A percentile compares a stretch with the other conserved stretches of the same genome.
These are phyloP conservation scores for Phragmites australis DNA, from an alignment of 176 grass and related monocot genomes.

Conservation along the genomic window DNA sequence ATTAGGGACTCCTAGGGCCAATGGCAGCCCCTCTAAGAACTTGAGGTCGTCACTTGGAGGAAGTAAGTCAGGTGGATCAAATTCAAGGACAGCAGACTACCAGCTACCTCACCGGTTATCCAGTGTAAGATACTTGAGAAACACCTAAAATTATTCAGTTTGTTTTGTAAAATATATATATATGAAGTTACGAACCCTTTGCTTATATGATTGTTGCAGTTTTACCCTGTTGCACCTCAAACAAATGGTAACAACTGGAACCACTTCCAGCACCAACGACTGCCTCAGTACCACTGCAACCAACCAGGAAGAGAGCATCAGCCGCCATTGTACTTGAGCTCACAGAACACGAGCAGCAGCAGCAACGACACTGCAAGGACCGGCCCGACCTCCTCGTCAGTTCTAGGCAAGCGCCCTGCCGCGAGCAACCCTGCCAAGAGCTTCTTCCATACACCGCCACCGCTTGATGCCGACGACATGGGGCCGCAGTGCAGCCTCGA, in stretches of 20 bases:
- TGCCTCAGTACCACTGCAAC: not conserved
- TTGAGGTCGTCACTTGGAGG: not conserved
- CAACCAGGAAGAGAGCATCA: not conserved
- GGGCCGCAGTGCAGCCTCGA: not conserved
- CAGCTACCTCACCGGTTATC: not conserved
- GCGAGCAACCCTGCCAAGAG: not conserved
- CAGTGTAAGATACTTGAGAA: slow-evolving; percentile 13
- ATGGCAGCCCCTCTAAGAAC: not conserved
- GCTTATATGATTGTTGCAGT: not conserved
- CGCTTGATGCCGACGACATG: not conserved
- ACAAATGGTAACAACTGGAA: not conserved
- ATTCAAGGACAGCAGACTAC: not conserved
- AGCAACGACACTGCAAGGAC: not conserved
- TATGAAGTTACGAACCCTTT: not conserved
- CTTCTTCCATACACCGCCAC: not conserved
- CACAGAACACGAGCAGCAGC: not conserved
- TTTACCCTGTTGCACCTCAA: not conserved
- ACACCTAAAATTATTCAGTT: not conserved
- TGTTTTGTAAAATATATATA: not conserved
- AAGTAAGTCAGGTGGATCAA: not conserved
- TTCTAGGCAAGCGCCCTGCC: not conserved
- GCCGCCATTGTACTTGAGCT: not conserved
- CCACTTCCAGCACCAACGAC: not conserved
- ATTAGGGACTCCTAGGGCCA: not conserved
- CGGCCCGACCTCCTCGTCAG: not conserved